A percentile compares a stretch with the other conserved stretches of the same genome.
phyloP scores from a whole-genome alignment of 306 rosid genomes.

The Lablab purpureus region DNA sequence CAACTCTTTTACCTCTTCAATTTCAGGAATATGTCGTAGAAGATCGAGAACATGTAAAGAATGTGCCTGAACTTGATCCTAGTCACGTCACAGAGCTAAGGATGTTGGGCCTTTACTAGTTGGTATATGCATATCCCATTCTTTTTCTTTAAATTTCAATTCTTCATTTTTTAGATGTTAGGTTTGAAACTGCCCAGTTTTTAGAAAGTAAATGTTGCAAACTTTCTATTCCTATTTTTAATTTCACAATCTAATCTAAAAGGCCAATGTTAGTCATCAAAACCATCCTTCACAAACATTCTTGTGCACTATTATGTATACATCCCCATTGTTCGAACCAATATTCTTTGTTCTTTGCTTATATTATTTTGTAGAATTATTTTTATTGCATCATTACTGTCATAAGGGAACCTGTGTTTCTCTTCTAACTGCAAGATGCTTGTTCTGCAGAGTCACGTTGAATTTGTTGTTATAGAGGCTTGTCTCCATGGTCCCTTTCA shows the following conservation, averaged over 20 bases:
- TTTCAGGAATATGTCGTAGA: constrained; percentile 94
- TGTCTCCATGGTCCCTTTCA: constrained; percentile 24
- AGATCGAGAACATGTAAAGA: constrained; percentile 57
- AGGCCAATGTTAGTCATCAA: neutral
- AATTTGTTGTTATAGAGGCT: constrained; percentile 40
- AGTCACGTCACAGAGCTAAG: constrained; percentile 89
- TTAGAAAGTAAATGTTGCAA: neutral
- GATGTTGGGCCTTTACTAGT: constrained; percentile 94
- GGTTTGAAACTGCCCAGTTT: constrained; percentile 33
- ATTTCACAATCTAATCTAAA: neutral
- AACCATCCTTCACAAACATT: constrained; percentile 31
- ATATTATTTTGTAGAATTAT: neutral
- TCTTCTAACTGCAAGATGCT: constrained; percentile 28
- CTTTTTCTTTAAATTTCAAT: constrained; percentile 21
- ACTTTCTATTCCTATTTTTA: neutral
- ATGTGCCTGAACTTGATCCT: constrained; percentile 88
- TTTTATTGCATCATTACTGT: constrained; percentile 29
- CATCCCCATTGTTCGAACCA: neutral
- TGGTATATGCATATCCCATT: constrained; percentile 45
- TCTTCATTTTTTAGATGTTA: constrained; percentile 23
- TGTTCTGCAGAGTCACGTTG: constrained; percentile 41
- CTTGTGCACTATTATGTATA: neutral
- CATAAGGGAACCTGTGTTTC: neutral
- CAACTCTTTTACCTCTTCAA: constrained; percentile 29
- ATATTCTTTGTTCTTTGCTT: constrained; percentile 26